phyloP scores from a whole-genome alignment of 805 yeast species.

The Suhomyces sp. region DNA sequence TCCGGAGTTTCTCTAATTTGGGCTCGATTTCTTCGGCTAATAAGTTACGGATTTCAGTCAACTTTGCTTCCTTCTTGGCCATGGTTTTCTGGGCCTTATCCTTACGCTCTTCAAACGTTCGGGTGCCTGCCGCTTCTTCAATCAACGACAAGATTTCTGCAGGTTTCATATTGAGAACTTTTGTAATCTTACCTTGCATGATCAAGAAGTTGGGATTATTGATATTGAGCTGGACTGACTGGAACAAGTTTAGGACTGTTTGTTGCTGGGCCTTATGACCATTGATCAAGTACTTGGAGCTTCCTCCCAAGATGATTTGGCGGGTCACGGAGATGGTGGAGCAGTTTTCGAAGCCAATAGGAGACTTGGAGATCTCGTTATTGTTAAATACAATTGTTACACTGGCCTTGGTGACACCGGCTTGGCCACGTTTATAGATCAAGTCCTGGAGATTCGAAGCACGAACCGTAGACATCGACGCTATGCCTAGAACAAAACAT shows the following conservation, averaged over 20 bases:
- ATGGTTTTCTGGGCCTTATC: constrained; percentile 90
- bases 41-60: constrained; percentile 70
- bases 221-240: constrained; percentile 91
- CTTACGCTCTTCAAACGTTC: constrained; percentile 90
- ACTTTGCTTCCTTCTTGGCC: constrained; percentile 83
- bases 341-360: constrained; percentile 80
- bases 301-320: constrained; percentile 86
- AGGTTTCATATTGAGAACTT: constrained; percentile 95
- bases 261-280: constrained; percentile 97
- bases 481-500: constrained; percentile 95
- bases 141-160: constrained; percentile 82
- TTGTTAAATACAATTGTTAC: constrained; percentile 96
- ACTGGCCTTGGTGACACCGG: constrained; percentile 95
- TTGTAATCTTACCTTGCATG: constrained; percentile 98
- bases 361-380: constrained; percentile 67
- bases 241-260: constrained; percentile 84
- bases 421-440: constrained; percentile 96
- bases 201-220: constrained; percentile 95
- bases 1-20: constrained; percentile 72
- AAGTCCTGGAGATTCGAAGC: constrained; percentile 92
- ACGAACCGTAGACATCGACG: constrained; percentile 91
- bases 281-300: constrained; percentile 86
- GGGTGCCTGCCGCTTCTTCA: constrained; percentile 98
- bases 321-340: constrained; percentile 86
- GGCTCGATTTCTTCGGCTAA: constrained; percentile 91